Conservation (phyloP, 176 grass and related monocot genomes). For the Avena atlantica region DNA sequence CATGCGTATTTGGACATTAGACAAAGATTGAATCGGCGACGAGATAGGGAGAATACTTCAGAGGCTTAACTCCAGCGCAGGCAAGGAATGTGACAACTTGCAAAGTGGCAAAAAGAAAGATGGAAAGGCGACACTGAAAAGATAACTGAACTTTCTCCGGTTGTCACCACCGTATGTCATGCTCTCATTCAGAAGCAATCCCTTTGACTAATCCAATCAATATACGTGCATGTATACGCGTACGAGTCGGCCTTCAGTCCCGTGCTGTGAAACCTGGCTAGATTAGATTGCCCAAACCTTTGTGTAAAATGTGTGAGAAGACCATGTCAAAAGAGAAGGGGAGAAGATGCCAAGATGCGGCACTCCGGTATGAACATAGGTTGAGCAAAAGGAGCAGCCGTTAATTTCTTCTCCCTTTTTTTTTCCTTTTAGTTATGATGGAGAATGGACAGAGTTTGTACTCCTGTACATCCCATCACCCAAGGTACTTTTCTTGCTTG, state of each 20-base stretch:
- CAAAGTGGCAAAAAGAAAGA: constrained; percentile 1
- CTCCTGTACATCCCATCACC: constrained; percentile 2
- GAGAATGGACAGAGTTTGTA: constrained; percentile 38
- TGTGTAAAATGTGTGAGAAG: constrained; percentile 12
- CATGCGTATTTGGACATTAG: constrained; percentile 25
- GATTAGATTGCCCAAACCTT: constrained; percentile 32
- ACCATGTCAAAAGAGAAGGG: not conserved
- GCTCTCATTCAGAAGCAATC: constrained; percentile 51
- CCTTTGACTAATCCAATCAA: constrained; percentile 48
- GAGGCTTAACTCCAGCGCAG: constrained; percentile 18
- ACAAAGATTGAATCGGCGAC: constrained; percentile 19
- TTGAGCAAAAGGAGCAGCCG: constrained; percentile 44
- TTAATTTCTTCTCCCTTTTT: constrained; percentile 24
- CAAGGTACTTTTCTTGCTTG: constrained; percentile 49
- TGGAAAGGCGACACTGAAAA: constrained; percentile 46
- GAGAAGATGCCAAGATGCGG: not conserved
- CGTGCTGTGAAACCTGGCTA: constrained; percentile 24
- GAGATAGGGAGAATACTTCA: constrained; percentile 12
- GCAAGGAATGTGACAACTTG: constrained; percentile 53
- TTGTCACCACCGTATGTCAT: constrained; percentile 49
- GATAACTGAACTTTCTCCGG: constrained; percentile 57
- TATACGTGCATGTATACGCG: constrained; percentile 14
- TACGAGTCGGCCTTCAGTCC: constrained; percentile 39
- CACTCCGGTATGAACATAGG: constrained; percentile 46
- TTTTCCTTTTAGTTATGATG: constrained; percentile 26